Percentiles rank a stretch among this genome's conserved stretches.
Evolutionary conservation across 2,329 filamentous ascomycete species (phyloP).

Genomic region (Fusarium sp.): DNA sequence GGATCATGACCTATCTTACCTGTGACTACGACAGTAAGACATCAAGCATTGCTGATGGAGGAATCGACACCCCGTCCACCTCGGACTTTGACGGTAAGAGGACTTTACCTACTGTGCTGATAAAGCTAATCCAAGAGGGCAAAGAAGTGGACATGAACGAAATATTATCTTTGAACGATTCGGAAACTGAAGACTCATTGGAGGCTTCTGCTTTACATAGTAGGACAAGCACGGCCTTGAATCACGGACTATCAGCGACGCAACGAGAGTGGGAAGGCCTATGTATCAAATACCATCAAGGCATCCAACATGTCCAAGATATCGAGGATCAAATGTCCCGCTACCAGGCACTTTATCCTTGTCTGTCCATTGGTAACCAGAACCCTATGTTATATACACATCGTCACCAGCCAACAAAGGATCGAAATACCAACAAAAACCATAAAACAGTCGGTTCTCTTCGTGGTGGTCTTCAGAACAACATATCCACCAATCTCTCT

Average conservation of each 20-base stretch:
- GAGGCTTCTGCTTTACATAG: background rate
- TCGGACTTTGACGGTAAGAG: background rate
- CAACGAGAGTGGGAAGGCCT: background rate
- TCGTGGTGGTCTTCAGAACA: fast-evolving
- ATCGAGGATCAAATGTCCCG: background rate
- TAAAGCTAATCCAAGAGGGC: background rate
- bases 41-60: background rate
- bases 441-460: too few species aligned
- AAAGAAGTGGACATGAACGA: background rate
- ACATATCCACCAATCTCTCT: fast-evolving
- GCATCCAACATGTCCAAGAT: background rate
- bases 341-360: background rate
- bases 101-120: fast-evolving
- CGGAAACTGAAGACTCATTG: background rate
- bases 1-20: background rate
- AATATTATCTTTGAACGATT: background rate
- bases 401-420: fast-evolving
- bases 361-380: background rate
- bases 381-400: background rate
- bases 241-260: too few species aligned
- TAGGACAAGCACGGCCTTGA: background rate
- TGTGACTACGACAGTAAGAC: background rate
- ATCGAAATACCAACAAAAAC: background rate
- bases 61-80: background rate
- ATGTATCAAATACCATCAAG: background rate